These are phyloP conservation scores for Claviceps fusiformis DNA, from an alignment of 2,329 filamentous ascomycete genomes.

Conservation along the genomic window DNA sequence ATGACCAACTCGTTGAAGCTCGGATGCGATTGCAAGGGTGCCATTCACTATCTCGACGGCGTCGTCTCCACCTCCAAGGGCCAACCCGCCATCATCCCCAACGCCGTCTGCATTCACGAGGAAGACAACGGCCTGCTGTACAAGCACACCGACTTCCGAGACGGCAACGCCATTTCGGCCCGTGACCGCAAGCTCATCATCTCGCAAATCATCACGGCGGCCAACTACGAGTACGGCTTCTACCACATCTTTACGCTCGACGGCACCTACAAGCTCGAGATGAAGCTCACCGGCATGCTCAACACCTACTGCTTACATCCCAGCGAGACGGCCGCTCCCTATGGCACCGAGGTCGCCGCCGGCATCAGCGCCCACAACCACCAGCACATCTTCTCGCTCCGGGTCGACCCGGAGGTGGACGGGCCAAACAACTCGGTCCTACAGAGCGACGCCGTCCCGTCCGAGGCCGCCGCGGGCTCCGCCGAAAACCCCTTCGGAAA, in stretches of 20 bases:
- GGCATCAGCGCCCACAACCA: constrained; percentile 54
- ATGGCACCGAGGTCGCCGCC: constrained; percentile 49
- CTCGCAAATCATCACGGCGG: constrained; percentile 51
- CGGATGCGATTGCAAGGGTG: constrained; percentile 49
- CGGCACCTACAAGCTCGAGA: constrained; percentile 50
- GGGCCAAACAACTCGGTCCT: constrained; percentile 50
- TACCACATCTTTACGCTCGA: constrained; percentile 30
- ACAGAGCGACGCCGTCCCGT: constrained; percentile 53
- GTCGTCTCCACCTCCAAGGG: constrained; percentile 29
- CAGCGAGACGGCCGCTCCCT: constrained; percentile 24
- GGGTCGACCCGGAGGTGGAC: constrained; percentile 53
- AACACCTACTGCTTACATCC: constrained; percentile 29
- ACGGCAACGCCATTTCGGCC: constrained; percentile 41
- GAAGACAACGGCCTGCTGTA: constrained; percentile 43
- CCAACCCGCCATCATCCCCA: constrained; percentile 52
- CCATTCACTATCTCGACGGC: constrained; percentile 31
- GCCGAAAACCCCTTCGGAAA: constrained; percentile 62
- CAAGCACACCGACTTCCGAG: constrained; percentile 52
- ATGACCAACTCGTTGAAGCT: constrained; percentile 53
- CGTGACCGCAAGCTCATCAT: constrained; percentile 46
- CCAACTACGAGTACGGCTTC: constrained; percentile 48
- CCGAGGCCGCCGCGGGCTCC: constrained; percentile 49
- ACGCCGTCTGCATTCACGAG: constrained; percentile 24
- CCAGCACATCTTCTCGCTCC: constrained; percentile 55
- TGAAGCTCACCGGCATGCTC: constrained; percentile 40